Base-by-base conservation (phyloP, 495 filamentous ascomycete species). In the Trichoderma virens region DNA sequence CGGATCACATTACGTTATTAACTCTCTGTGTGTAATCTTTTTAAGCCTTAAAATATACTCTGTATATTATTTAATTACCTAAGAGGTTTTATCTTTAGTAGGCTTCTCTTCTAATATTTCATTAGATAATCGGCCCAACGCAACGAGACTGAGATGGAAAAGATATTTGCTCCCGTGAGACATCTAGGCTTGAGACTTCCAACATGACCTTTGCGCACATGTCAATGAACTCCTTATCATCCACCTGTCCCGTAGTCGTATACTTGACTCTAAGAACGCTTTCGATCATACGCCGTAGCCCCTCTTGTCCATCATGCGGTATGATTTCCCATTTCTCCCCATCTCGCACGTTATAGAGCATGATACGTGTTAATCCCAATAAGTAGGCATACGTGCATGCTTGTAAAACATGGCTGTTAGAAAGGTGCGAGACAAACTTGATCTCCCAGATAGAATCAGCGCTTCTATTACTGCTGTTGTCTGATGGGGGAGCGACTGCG, bases 381-480 rank as follows among this genome's bases (percentile, higher is more conserved):
- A 62, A 62, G 60, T 65, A 65, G 32, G 64, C 64, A 65, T 65
- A 65, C 31, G 28, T 43, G 60, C 60, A 65, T 51, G 41, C 64
- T 51, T 65, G 60, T 23, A 65, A 45, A n/a, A 65, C 59, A 65
- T 65, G 60, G 59, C 62, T 32, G 60, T 65, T 47, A 28, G 60
- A 63, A 65, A 65, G 60, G 39, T 63, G 64, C 30, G 39, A 65
- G 43, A 65, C 60, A 65, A 65, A 65, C 51, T 65, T 65, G 60
- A 65, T 63, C 60, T 65, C 64, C 64, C 64, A 65, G 60, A 65
- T 32, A 61, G 43, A 63, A 27, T 65, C 39, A 63, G 60, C 60
- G 59, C 64, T 62, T 30, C 41, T 30, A 43, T 30, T 51, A 30
- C 43, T 31, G 60, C 62, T 32, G 39, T 23, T 25, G 60, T 62